phyloP scores from a whole-genome alignment of 2,329 filamentous ascomycete species.

The Aschersonia sp. region DNA sequence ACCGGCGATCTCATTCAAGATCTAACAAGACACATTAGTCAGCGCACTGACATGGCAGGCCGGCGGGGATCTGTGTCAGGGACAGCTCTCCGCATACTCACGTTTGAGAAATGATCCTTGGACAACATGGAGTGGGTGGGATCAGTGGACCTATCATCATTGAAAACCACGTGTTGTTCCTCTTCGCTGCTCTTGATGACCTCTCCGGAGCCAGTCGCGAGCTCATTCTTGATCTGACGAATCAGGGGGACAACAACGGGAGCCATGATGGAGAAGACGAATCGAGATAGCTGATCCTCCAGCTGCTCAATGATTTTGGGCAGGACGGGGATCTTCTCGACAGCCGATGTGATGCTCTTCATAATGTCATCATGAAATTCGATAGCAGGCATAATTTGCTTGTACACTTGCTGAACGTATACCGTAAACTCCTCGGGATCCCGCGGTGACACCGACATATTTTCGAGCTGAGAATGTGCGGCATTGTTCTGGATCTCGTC shows the following conservation, averaged over 20 bases:
- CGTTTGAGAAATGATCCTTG: constrained; percentile 88
- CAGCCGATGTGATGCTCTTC: constrained; percentile 59
- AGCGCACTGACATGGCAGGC: not conserved
- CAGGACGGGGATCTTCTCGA: constrained; percentile 74
- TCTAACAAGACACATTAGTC: constrained; percentile 15
- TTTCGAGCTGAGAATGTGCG: constrained; percentile 58
- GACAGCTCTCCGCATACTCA: constrained; percentile 19
- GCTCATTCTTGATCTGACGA: constrained; percentile 71
- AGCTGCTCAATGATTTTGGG: constrained; percentile 76
- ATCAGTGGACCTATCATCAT: constrained; percentile 60
- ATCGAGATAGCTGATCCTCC: constrained; percentile 74
- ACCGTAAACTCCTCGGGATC: constrained; percentile 71
- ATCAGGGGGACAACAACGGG: constrained; percentile 81
- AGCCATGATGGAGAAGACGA: constrained; percentile 83
- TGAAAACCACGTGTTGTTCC: constrained; percentile 77
- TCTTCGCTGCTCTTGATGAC: constrained; percentile 74
- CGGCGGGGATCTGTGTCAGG: too few species aligned
- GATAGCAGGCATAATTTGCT: constrained; percentile 77
- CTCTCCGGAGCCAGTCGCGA: constrained; percentile 72
- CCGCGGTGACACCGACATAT: constrained; percentile 57
- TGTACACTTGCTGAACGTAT: constrained; percentile 59
- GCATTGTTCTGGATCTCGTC: constrained; percentile 70
- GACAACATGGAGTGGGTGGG: constrained; percentile 93
- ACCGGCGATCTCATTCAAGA: constrained; percentile 79
- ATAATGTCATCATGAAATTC: constrained; percentile 84